Conservation (phyloP, 306 rosid species). For the Cercis canadensis region DNA sequence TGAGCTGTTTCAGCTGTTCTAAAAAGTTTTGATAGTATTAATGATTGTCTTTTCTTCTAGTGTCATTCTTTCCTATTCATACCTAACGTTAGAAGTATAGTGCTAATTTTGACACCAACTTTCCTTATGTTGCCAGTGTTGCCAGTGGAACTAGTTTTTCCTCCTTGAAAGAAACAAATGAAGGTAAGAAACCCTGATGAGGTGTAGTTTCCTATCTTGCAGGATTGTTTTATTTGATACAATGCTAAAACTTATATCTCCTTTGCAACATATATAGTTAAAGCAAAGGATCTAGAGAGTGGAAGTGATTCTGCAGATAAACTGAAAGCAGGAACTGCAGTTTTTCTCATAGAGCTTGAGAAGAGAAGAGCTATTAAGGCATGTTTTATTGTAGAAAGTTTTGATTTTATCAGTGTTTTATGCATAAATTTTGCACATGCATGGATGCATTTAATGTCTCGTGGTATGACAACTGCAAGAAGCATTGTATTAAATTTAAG, state of each 20-base stretch:
- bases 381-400: background rate
- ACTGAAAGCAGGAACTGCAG: conserved; percentile 77
- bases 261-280: conserved; percentile 40
- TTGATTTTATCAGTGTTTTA: too few relatives aligned
- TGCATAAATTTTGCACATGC: conserved; percentile 2
- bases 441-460: background rate
- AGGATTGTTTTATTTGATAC: background rate
- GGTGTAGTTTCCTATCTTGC: conserved; percentile 8
- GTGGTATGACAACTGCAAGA: background rate
- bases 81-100: background rate
- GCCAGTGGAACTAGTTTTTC: conserved; percentile 47
- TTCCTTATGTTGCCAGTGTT: conserved; percentile 51
- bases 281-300: conserved; percentile 51
- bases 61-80: conserved; percentile 2
- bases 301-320: conserved; percentile 42
- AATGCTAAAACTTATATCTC: conserved; percentile 21
- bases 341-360: conserved; percentile 77
- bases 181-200: conserved; percentile 46
- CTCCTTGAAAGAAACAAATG: conserved; percentile 31
- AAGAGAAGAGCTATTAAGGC: conserved; percentile 83
- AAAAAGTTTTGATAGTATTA: background rate
- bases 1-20: background rate
- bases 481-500: background rate
- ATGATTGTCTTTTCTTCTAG: background rate
- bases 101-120: conserved; percentile 23